phyloP scores from a whole-genome alignment of 176 grass and related monocot species.

The Aechmea fasciata region DNA sequence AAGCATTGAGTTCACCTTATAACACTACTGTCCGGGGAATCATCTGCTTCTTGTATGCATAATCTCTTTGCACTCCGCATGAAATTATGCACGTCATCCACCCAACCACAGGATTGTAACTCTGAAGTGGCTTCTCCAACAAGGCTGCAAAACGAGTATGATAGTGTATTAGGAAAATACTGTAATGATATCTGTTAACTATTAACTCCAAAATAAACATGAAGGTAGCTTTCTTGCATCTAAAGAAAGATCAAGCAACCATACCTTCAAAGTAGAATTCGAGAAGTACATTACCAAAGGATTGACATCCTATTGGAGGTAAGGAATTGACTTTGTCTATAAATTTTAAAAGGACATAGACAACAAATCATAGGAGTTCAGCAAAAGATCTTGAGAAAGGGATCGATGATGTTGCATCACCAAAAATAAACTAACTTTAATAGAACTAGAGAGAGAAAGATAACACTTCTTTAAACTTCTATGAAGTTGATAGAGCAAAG shows the following conservation, averaged over 20 bases:
- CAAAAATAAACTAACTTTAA: constrained; percentile 1
- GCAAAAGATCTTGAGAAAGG: constrained; percentile 10
- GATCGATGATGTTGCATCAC: constrained; percentile 4
- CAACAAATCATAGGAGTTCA: no score
- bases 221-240: not conserved
- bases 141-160: constrained; percentile 36
- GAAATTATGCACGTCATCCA: constrained; percentile 54
- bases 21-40: constrained; percentile 31
- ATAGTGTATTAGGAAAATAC: constrained; percentile 4
- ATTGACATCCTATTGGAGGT: not conserved
- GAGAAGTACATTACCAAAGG: not conserved
- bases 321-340: not conserved
- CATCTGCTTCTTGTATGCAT: constrained; percentile 25
- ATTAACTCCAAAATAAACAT: not conserved
- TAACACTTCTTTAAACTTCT: no score
- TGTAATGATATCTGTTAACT: constrained; percentile 5
- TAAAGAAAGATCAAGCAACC: not conserved
- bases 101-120: constrained; percentile 62
- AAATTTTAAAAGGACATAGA: no score
- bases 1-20: constrained; percentile 44
- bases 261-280: not conserved
- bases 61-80: constrained; percentile 56
- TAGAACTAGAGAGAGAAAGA: constrained; percentile 1
- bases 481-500: no score
- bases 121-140: constrained; percentile 43